These are phyloP conservation scores for Onygenales sp. DNA, from an alignment of 2,329 filamentous ascomycete genomes.

Conservation along the genomic window DNA sequence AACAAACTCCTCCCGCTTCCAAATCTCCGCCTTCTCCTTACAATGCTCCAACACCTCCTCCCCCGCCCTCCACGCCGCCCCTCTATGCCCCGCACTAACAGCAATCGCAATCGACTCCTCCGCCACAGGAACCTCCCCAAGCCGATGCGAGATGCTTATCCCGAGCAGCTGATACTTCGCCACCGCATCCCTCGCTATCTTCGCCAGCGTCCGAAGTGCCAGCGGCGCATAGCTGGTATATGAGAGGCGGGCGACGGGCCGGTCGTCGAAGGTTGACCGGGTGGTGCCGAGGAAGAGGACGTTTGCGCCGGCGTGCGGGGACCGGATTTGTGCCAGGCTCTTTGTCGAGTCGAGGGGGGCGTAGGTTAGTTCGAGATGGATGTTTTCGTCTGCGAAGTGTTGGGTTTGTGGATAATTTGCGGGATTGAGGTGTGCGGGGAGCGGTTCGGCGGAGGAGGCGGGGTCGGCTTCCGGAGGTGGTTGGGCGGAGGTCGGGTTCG, in stretches of 20 bases:
- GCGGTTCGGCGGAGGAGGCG: background rate
- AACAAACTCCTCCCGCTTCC: constrained; percentile 86
- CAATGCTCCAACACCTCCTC: constrained; percentile 83
- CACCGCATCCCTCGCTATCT: constrained; percentile 38
- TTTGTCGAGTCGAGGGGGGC: constrained; percentile 25
- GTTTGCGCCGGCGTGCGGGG: constrained; percentile 35
- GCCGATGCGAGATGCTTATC: constrained; percentile 72
- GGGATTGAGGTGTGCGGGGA: constrained; percentile 10
- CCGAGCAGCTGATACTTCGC: constrained; percentile 54
- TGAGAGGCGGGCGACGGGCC: constrained; percentile 34
- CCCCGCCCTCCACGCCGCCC: constrained; percentile 76
- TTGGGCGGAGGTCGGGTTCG: background rate
- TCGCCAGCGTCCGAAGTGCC: constrained; percentile 29
- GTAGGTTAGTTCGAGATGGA: constrained; percentile 36
- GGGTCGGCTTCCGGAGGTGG: background rate
- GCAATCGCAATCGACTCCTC: constrained; percentile 90
- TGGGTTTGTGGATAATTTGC: constrained; percentile 25
- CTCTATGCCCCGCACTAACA: constrained; percentile 71
- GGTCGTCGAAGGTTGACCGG: constrained; percentile 32
- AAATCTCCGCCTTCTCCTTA: constrained; percentile 84
- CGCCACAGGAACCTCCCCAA: constrained; percentile 78
- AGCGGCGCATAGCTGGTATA: constrained; percentile 36
- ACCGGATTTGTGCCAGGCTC: constrained; percentile 28
- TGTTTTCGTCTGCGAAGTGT: constrained; percentile 34
- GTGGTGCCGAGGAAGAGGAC: constrained; percentile 39